Evolutionary conservation across 2,329 filamentous ascomycete genomes (phyloP), one percentile per base, ranked within the genome.

Genomic region (Xylaria sp.): DNA sequence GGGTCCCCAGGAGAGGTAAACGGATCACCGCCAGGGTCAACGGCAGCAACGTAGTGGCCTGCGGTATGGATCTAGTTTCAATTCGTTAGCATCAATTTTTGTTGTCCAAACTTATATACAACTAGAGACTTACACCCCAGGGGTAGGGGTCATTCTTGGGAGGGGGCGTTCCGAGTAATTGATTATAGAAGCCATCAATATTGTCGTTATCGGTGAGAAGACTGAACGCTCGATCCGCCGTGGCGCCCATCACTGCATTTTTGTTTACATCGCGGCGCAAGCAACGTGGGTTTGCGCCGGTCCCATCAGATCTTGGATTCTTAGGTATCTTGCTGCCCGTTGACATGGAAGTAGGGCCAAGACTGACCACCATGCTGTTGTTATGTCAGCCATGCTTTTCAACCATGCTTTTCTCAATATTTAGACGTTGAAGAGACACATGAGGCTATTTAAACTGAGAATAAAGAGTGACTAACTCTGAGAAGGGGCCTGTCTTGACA

Each of bases 401-500:
- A 66, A 57, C 25, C 15, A 45, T 43, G 7, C 4, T 46, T 61
- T 28, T 6, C 30, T 9, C 15, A 5, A 13, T 18, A 12, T n/a
- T 6, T n/a, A 10, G 5, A 1, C 18, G 39, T 45, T 4, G 28
- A 32, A 39, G 5, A 43, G 50, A 25, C 32, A 5, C 23, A 15
- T 10, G 36, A 3, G 3, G 15, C 4, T 41, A 18, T 18, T 18
- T 1, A 48, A 15, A 55, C 13, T 4, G 57, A 48, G 13, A 3
- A 32, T 32, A 41, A 4, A 2, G 4, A 12, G 32, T 12, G 25
- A 76, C 76, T 9, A 68, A 81, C 76, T 82, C 81, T 30, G 76
- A 76, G 25, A 87, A 81, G 0, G 86, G 86, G 0, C 86, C 85
- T 2, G 76, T 77, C 3, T 76, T 80, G 4, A 89, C 80, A 72